These are phyloP conservation scores for Flaveria trinervia DNA, from an alignment of 129 eudicot species.

Conservation along the genomic window DNA sequence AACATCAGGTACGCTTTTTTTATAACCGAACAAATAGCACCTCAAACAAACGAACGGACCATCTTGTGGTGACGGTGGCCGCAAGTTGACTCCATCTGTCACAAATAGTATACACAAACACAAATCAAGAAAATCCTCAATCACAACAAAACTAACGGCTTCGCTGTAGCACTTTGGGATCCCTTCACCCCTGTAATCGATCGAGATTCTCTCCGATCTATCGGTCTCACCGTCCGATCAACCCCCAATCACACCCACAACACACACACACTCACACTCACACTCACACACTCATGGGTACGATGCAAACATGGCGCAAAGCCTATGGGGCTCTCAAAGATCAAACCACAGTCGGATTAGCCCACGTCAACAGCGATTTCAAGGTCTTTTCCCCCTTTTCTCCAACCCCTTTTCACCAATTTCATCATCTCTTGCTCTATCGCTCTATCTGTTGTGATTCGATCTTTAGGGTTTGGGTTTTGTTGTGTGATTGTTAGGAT, in stretches of 20 bases:
- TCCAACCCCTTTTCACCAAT: background rate
- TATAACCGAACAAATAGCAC: background rate
- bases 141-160: constrained; percentile 28
- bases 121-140: constrained; percentile 20
- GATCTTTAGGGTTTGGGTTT: constrained; percentile 20
- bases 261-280: too few species aligned
- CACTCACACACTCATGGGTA: constrained; percentile 46
- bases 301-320: constrained; percentile 85
- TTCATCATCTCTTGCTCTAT: background rate
- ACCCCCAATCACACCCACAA: background rate
- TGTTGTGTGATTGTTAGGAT: constrained; percentile 56
- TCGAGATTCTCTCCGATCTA: constrained; percentile 38
- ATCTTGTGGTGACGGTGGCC: constrained; percentile 15
- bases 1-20: too few species aligned
- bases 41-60: background rate
- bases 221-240: constrained; percentile 17
- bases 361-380: constrained; percentile 96
- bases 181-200: constrained; percentile 27
- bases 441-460: background rate
- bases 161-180: constrained; percentile 40
- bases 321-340: constrained; percentile 95
- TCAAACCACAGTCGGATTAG: constrained; percentile 94
- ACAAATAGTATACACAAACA: background rate
- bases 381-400: constrained; percentile 49
- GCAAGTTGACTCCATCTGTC: constrained; percentile 32